Percentiles rank a stretch among this genome's conserved stretches.
These are phyloP conservation scores for Trypanosoma lewisi DNA, from an alignment of 208 protist species.

Conservation along the genomic window DNA sequence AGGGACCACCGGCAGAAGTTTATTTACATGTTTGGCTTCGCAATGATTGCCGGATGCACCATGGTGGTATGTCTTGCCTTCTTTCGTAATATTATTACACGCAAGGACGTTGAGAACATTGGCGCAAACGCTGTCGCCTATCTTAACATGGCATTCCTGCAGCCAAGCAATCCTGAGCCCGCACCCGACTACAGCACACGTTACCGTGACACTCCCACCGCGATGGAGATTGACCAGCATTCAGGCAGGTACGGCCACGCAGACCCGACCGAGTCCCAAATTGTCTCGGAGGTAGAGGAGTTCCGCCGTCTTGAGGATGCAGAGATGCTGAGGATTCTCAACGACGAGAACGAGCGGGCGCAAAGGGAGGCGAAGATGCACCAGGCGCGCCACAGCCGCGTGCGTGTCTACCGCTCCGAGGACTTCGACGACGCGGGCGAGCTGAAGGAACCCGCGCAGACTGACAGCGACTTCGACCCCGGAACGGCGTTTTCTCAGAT, in stretches of 20 bases:
- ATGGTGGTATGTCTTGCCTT: conserved; percentile 61
- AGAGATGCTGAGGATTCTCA: conserved; percentile 72
- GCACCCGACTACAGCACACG: conserved; percentile 78
- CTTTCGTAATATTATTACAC: conserved; percentile 46
- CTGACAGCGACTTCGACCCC: conserved; percentile 8
- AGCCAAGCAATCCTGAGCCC: conserved; percentile 77
- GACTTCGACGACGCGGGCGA: conserved; percentile 38
- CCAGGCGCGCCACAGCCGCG: conserved; percentile 39
- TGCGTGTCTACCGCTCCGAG: conserved; percentile 54
- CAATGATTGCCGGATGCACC: conserved; percentile 41
- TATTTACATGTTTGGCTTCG: conserved; percentile 50
- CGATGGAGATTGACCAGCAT: conserved; percentile 67
- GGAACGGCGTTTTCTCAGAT: conserved; percentile 43
- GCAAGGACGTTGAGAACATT: conserved; percentile 58
- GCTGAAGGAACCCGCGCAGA: conserved; percentile 21
- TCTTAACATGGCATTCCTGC: conserved; percentile 69
- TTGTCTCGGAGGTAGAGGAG: conserved; percentile 31
- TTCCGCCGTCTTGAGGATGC: conserved; percentile 56
- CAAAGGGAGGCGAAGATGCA: conserved; percentile 18
- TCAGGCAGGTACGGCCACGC: conserved; percentile 32
- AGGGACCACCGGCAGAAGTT: conserved; percentile 33
- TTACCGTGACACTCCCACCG: conserved; percentile 73
- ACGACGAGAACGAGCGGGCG: conserved; percentile 66
- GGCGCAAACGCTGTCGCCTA: conserved; percentile 57
- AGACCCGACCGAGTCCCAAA: conserved; percentile 24